phyloP scores from a whole-genome alignment of 768 basidiomycete genomes.

The Suillus discolor region DNA sequence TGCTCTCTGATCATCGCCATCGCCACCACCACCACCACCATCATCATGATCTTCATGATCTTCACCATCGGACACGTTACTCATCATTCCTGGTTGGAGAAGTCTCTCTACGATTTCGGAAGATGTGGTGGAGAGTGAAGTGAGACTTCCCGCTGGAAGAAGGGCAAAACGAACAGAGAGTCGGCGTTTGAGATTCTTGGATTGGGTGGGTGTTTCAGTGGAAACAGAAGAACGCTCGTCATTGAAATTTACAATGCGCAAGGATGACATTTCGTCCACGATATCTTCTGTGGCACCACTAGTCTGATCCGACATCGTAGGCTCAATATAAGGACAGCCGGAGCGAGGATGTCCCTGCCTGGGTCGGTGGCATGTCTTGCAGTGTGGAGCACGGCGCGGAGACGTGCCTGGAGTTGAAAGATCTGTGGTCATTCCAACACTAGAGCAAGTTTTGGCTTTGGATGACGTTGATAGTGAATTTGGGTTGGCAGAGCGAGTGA shows the following conservation, averaged over 20 bases:
- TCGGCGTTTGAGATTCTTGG: constrained; percentile 20
- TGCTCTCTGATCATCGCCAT: constrained; percentile 22
- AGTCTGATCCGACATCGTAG: constrained; percentile 24
- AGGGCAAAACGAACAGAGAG: constrained; percentile 34
- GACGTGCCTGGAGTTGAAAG: constrained; percentile 35
- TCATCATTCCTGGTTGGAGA: constrained; percentile 45
- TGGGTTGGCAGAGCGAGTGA: constrained; percentile 28
- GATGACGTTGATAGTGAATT: constrained; percentile 30
- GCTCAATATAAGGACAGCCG: constrained; percentile 53
- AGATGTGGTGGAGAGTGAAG: constrained; percentile 51
- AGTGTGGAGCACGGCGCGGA: constrained; percentile 54
- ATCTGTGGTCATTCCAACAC: constrained; percentile 2
- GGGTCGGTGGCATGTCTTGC: constrained; percentile 57
- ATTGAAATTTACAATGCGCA: constrained; percentile 39
- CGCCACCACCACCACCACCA: constrained; percentile 26
- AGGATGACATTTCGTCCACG: constrained; percentile 47
- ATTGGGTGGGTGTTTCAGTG: constrained; percentile 9
- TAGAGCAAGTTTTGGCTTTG: constrained; percentile 19
- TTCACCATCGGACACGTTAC: constrained; percentile 29
- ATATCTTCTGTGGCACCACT: constrained; percentile 30
- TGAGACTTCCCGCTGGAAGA: constrained; percentile 44
- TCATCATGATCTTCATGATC: constrained; percentile 13
- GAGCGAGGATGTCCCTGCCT: constrained; percentile 63
- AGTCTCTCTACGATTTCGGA: constrained; percentile 49
- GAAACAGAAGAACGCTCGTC: constrained; percentile 17